phyloP scores from a whole-genome alignment of 176 grass and related monocot species.

The Metroxylon sagu region DNA sequence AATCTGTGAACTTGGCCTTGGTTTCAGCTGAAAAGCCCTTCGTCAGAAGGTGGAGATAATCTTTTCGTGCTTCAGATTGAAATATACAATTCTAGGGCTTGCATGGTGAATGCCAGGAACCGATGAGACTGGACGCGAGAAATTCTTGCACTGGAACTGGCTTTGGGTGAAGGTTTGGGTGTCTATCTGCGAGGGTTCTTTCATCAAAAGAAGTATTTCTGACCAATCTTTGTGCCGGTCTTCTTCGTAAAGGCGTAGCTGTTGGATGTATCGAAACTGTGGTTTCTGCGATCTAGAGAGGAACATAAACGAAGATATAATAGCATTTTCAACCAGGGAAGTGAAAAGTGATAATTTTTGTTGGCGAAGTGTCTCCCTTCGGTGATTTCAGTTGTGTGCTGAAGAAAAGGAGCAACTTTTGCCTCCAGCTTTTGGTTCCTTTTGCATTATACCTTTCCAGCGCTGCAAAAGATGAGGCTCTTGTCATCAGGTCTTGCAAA shows the following conservation, averaged over 20 bases:
- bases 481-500: slow-evolving; percentile 2
- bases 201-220: too few species aligned
- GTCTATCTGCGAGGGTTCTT: background rate
- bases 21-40: background rate
- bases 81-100: background rate
- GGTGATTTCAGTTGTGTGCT: background rate
- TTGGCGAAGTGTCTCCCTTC: background rate
- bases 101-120: background rate
- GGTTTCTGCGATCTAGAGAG: background rate
- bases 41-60: too few species aligned
- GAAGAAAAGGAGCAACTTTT: background rate
- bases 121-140: background rate
- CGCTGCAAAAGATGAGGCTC: slow-evolving; percentile 4
- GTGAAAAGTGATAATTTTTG: background rate
- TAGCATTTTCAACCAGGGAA: background rate
- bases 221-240: background rate
- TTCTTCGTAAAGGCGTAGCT: background rate
- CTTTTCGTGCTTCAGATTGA: too few species aligned
- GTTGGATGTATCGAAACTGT: background rate
- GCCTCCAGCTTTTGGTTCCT: background rate
- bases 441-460: background rate
- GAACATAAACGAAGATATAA: background rate
- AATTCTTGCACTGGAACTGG: background rate
- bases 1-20: background rate
- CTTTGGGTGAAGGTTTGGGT: background rate